phyloP scores from a whole-genome alignment of 2,329 filamentous ascomycete genomes.

The Beauveria sp. region DNA sequence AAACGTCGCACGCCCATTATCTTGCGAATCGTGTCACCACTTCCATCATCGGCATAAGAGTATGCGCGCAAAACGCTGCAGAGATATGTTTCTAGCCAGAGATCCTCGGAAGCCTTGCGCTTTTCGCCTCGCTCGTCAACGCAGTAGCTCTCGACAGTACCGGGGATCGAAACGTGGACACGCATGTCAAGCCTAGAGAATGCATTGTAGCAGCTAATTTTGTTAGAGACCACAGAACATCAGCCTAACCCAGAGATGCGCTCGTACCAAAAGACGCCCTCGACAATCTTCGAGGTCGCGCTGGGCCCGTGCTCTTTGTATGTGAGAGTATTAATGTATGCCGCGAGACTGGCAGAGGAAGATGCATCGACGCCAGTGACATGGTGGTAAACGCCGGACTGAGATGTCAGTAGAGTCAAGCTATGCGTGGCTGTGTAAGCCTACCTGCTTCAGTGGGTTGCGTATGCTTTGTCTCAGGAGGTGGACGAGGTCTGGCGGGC shows the following conservation, averaged over 20 bases:
- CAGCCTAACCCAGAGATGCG: slow-evolving; percentile 22
- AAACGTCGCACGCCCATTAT: slow-evolving; percentile 96
- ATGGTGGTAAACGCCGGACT: slow-evolving; percentile 96
- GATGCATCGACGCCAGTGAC: slow-evolving; percentile 95
- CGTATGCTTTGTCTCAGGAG: slow-evolving; percentile 67
- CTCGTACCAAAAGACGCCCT: slow-evolving; percentile 83
- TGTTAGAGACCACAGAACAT: not conserved
- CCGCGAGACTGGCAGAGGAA: slow-evolving; percentile 90
- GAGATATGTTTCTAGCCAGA: slow-evolving; percentile 96
- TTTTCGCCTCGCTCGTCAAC: slow-evolving; percentile 96
- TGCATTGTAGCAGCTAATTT: slow-evolving; percentile 82
- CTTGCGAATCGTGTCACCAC: slow-evolving; percentile 88
- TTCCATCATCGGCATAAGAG: slow-evolving; percentile 92
- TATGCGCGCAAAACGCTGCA: slow-evolving; percentile 92
- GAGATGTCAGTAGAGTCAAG: slow-evolving; percentile 1
- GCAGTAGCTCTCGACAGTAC: slow-evolving; percentile 93
- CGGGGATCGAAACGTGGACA: slow-evolving; percentile 93
- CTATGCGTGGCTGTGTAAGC: not conserved
- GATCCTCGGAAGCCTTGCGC: slow-evolving; percentile 80
- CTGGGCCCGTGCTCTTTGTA: slow-evolving; percentile 76
- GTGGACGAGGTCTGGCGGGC: slow-evolving; percentile 92
- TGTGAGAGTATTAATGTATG: slow-evolving; percentile 96
- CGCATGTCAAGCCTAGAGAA: slow-evolving; percentile 98
- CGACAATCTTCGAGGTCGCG: slow-evolving; percentile 72
- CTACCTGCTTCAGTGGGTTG: slow-evolving; percentile 49